phyloP scores from a whole-genome alignment of 139 green algal species.

The Auxenochlorella protothecoides region DNA sequence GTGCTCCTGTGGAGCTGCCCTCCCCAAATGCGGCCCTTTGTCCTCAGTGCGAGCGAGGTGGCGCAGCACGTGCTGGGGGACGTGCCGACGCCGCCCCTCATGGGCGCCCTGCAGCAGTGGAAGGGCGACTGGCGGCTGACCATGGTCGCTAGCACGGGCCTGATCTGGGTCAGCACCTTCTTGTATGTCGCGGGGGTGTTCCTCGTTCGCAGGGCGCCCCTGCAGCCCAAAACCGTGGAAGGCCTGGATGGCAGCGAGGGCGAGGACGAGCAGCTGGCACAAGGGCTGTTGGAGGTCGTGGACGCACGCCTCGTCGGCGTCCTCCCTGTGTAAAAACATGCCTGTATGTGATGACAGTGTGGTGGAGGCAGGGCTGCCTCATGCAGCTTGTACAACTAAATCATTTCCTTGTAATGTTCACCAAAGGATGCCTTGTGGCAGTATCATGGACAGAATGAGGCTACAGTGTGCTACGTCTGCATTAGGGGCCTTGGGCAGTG shows the following conservation, averaged over 20 bases:
- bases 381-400: no score
- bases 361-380: no score
- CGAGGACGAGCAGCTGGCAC: background rate
- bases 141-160: constrained; percentile 4
- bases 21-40: constrained; percentile 54
- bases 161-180: background rate
- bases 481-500: no score
- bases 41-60: constrained; percentile 58
- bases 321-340: no score
- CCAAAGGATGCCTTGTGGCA: no score
- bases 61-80: constrained; percentile 81
- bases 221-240: background rate
- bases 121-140: constrained; percentile 4
- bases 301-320: no score
- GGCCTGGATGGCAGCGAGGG: background rate
- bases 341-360: no score
- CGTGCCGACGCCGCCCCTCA: constrained; percentile 75
- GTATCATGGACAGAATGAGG: no score
- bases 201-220: constrained; percentile 1
- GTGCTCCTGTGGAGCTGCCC: constrained; percentile 72
- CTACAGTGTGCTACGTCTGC: no score
- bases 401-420: no score
- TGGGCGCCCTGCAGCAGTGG: constrained; percentile 55
- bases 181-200: constrained; percentile 2
- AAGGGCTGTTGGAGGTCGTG: no score